Base-by-base conservation (phyloP, 208 protist genomes). In the Baffinella frigidus region DNA sequence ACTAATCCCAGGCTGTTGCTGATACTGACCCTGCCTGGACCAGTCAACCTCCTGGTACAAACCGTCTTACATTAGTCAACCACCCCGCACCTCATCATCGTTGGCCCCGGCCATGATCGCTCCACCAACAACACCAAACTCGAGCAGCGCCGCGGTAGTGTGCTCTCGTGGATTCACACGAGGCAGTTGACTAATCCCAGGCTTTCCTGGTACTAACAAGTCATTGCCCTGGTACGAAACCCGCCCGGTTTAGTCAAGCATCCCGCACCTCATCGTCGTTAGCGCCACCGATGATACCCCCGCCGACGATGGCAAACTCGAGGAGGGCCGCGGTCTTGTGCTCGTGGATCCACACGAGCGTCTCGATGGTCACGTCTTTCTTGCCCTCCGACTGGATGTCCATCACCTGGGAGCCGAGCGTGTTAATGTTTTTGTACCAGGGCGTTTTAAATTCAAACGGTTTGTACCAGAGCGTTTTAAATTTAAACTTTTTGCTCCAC, bases 301-400 rank as follows among this genome's bases (percentile, higher is more conserved):
- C 92, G 35, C 5, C 5, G 43, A 48, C 0, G 36, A 80, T 17
- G 7, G 7, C 2, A 27, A 90, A 44, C 68, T 93, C 68, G 61
- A 94, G 73, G 39, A 94, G 74, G 38, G 89, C 93, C 2, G 89
- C 93, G n/a, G 93, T 94, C 77, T 93, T 94, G 89, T 94, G 71
- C 56, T 81, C 92, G 50, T 93, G 92, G 20, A 93, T 93, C 83
- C 89, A 93, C 74, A 36, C 24, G 33, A 87, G 50, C 20, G 77
- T 87, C 77, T 87, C 44, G 41, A 87, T 17, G 1, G 77, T 87
- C 48, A 87, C 77, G 77, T 87, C 77, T 62, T 80, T 33, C 64
- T 94, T 71, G 61, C 89, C 93, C 72, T 94, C 93, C 43, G 50
- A 91, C 71, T 94, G 67, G 50, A 94, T 45, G 45, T 94, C 93